Base-by-base conservation (phyloP, 148 eudicot species). In the Pharnaceum exiguum region DNA sequence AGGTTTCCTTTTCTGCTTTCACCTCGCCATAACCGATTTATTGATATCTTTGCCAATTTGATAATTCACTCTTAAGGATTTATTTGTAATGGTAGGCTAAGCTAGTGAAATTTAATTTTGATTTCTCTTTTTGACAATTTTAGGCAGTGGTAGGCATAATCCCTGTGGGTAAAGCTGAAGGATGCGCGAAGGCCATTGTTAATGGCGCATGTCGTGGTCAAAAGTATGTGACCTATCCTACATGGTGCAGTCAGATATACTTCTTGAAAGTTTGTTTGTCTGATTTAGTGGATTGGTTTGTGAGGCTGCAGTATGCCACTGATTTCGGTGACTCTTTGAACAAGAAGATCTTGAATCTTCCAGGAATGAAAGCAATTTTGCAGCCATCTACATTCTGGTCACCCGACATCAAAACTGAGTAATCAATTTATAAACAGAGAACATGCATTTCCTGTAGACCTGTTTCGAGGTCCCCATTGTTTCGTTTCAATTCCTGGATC, bases 121-220 rank as follows among this genome's bases (percentile, higher is more conserved):
- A 25, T 29, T 24, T 10, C 24, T 8, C 27, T 18, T 1, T 35
- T 21, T 10, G 27, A 36, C 38, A 33, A 52, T 60, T 32, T 3
- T 60, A 87, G 90, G 85, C 71, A 7, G 68, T 70, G 66, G 50
- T 79, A 26, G 76, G 77, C 31, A 44, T 60, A 3, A 26, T 57
- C 13, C 90, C 96, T 6, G 78, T 82, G 7, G 59, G 44, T 36
- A 64, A 67, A 40, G 78, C 63, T 12, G 75, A 61, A 36, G 28
- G 24, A 7, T 71, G 80, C 25, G 82, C 91, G 1, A 76, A 69
- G 71, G 79, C 71, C 23, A 78, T 80, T 3, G 84, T 84, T 42
- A 51, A 62, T n/a, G 57, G 82, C 4, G 86, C 82, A 10, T 65
- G 79, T 46, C 73, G 79, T 28, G 91, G 86, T 16, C 82, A 82